Percentiles rank a stretch among this genome's conserved stretches.
Conservation (phyloP, 2,329 filamentous ascomycete species). For the Ophiostoma sp. region DNA sequence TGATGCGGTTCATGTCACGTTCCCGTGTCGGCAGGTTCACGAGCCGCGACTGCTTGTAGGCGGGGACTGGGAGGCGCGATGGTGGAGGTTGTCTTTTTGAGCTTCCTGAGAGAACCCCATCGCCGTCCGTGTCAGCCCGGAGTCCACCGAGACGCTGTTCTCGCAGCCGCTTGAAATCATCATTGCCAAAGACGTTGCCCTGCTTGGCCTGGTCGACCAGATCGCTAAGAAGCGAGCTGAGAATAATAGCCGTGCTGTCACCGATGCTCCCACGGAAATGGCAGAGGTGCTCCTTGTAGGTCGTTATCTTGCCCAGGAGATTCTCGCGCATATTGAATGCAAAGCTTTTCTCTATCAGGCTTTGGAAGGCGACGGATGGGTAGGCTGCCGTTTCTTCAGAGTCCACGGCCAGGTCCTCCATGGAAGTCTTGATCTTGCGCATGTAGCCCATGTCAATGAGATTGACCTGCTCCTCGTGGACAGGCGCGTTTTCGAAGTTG, state of each 20-base stretch:
- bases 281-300: conserved; percentile 56
- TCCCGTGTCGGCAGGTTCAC: neutral
- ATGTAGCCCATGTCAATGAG: conserved; percentile 48
- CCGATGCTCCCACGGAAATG: conserved; percentile 54
- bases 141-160: neutral
- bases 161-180: conserved; percentile 40
- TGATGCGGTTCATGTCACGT: conserved; percentile 42
- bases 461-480: conserved; percentile 41
- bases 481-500: conserved; percentile 59
- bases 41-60: conserved; percentile 40
- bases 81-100: conserved; percentile 19
- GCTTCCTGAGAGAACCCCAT: neutral
- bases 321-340: conserved; percentile 52
- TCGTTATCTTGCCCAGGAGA: conserved; percentile 60
- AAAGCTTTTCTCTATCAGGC: conserved; percentile 52
- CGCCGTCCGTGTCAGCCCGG: neutral
- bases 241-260: conserved; percentile 39
- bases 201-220: conserved; percentile 57
- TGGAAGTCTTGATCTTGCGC: conserved; percentile 42
- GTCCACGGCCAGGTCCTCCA: conserved; percentile 40
- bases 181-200: conserved; percentile 44
- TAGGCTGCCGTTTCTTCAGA: neutral
- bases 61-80: conserved; percentile 35
- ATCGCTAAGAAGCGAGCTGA: conserved; percentile 49
- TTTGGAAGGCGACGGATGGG: conserved; percentile 30